These are phyloP conservation scores for Tricholoma saponaceum DNA, from an alignment of 768 basidiomycete species.

Conservation along the genomic window DNA sequence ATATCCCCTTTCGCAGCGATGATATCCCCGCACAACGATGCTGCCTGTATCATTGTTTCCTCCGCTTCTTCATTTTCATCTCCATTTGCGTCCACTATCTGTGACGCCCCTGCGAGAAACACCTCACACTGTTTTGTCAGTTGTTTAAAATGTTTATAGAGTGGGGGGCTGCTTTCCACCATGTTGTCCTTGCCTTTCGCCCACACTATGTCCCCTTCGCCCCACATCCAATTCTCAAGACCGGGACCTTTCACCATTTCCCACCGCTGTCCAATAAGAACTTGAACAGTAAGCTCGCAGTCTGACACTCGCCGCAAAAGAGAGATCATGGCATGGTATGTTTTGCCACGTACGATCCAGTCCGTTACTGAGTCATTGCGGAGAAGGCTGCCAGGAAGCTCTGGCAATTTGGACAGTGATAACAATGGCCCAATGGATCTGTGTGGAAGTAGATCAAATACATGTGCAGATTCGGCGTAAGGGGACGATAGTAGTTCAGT, in stretches of 20 bases:
- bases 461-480: conserved; percentile 36
- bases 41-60: conserved; percentile 36
- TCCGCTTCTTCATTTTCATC: conserved; percentile 30
- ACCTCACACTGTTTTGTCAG: conserved; percentile 47
- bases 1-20: conserved; percentile 47
- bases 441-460: conserved; percentile 50
- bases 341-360: conserved; percentile 43
- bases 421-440: conserved; percentile 37
- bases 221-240: conserved; percentile 46
- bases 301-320: conserved; percentile 46
- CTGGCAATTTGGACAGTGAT: conserved; percentile 42
- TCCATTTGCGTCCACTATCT: conserved; percentile 27
- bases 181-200: conserved; percentile 22
- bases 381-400: conserved; percentile 40
- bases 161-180: conserved; percentile 33
- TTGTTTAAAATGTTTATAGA: conserved; percentile 50
- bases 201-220: conserved; percentile 39
- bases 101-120: conserved; percentile 41
- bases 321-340: conserved; percentile 45
- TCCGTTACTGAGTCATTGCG: conserved; percentile 54
- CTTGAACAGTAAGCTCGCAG: conserved; percentile 44
- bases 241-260: conserved; percentile 36
- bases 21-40: conserved; percentile 48
- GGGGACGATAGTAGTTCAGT: conserved; percentile 41
- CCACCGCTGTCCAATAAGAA: conserved; percentile 36